Evolutionary conservation across 345 rosid species (phyloP).

Genomic region (Pelargonium nanum): DNA sequence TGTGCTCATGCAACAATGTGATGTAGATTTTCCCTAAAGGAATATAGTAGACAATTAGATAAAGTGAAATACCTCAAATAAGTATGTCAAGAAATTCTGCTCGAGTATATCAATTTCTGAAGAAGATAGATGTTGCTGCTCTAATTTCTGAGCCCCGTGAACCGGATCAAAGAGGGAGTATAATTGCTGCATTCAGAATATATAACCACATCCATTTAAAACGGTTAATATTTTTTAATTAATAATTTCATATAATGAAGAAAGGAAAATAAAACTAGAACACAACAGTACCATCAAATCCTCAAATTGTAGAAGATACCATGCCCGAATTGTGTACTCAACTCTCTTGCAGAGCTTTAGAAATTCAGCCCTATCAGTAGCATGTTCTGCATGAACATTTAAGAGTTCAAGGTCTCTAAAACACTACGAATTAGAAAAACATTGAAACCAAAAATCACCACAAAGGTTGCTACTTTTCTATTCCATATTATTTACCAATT

Average conservation of each 20-base stretch:
- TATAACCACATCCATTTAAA: slow-evolving; percentile 8
- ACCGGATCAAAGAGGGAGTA: slow-evolving; percentile 90
- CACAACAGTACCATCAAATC: slow-evolving; percentile 43
- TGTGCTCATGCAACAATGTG: background rate
- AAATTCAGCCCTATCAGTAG: slow-evolving; percentile 39
- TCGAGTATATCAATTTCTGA: slow-evolving; percentile 68
- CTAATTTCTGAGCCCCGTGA: slow-evolving; percentile 58
- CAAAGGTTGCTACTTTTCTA: too few relatives aligned
- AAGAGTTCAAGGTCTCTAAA: too few relatives aligned
- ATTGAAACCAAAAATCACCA: too few relatives aligned
- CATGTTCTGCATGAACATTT: slow-evolving; percentile 20
- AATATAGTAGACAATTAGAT: background rate
- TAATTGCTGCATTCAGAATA: slow-evolving; percentile 50
- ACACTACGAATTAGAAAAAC: too few relatives aligned
- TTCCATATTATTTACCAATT: too few relatives aligned
- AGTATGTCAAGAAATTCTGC: slow-evolving; percentile 71
- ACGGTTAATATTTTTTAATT: background rate
- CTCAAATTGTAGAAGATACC: slow-evolving; percentile 65
- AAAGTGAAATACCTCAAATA: slow-evolving; percentile 57
- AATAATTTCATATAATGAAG: background rate
- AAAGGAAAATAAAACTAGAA: background rate
- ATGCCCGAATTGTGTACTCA: slow-evolving; percentile 59
- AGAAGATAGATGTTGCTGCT: slow-evolving; percentile 60
- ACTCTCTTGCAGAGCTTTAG: slow-evolving; percentile 48
- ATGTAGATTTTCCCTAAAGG: background rate